These are phyloP conservation scores for Phytopythium cucurbitacearum DNA, from an alignment of 352 stramenopile genomes.

Conservation along the genomic window DNA sequence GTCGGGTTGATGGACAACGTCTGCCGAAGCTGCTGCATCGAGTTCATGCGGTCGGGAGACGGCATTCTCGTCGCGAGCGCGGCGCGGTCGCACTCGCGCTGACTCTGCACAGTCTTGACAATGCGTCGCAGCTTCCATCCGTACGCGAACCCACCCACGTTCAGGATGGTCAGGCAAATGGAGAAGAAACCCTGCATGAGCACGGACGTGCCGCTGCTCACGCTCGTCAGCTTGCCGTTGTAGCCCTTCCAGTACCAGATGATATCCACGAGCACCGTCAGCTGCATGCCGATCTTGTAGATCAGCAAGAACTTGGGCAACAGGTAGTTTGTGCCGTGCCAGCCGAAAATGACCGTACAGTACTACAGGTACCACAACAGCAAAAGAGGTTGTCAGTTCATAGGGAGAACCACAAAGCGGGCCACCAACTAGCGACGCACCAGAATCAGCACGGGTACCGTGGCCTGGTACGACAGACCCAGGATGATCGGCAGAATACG, in stretches of 20 bases:
- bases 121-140: conserved; percentile 86
- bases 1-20: conserved; percentile 59
- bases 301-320: conserved; percentile 81
- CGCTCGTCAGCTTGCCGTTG: conserved; percentile 80
- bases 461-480: conserved; percentile 79
- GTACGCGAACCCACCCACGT: conserved; percentile 75
- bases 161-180: conserved; percentile 72
- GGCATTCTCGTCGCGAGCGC: conserved; percentile 78
- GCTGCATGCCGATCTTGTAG: conserved; percentile 89
- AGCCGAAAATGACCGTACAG: conserved; percentile 81
- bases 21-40: conserved; percentile 37
- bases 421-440: conserved; percentile 13
- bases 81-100: conserved; percentile 74
- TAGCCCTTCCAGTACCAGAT: conserved; percentile 87
- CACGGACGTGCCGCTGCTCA: conserved; percentile 73
- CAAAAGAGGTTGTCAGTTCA: neutral
- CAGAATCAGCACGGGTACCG: conserved; percentile 78
- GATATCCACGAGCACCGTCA: conserved; percentile 79
- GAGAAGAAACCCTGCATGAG: conserved; percentile 88
- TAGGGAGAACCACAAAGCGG: neutral
- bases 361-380: conserved; percentile 28
- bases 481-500: conserved; percentile 86
- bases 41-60: conserved; percentile 32
- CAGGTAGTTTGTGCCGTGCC: conserved; percentile 87
- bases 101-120: conserved; percentile 79